A percentile compares a stretch with the other conserved stretches of the same genome.
phyloP scores from a whole-genome alignment of 257 asterid genomes.

The Paulownia fortunei region DNA sequence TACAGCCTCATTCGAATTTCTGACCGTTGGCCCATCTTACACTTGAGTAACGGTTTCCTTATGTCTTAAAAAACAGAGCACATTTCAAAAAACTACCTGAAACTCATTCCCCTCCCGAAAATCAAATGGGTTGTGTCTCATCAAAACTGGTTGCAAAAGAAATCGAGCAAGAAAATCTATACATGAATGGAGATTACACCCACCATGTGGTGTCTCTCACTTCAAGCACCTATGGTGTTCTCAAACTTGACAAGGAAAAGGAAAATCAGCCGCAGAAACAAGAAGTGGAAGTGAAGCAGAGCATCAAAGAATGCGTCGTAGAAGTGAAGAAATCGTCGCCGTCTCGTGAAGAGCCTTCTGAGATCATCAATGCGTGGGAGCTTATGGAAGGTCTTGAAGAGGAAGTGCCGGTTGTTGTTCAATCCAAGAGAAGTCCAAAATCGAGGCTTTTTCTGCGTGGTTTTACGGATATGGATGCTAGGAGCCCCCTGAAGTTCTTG shows the following conservation, averaged over 20 bases:
- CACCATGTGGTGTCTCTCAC: conserved; percentile 89
- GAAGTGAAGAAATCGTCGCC: conserved; percentile 55
- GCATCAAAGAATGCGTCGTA: conserved; percentile 26
- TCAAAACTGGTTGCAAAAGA: conserved; percentile 59
- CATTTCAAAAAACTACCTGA: conserved; percentile 28
- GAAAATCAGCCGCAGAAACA: not conserved
- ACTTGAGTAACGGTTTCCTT: conserved; percentile 56
- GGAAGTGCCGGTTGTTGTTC: conserved; percentile 40
- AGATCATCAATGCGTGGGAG: conserved; percentile 91
- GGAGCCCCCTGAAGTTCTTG: conserved; percentile 78
- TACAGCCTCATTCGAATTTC: conserved; percentile 47
- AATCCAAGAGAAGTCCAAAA: conserved; percentile 63
- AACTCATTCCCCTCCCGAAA: conserved; percentile 4
- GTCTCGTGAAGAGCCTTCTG: conserved; percentile 56
- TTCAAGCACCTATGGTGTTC: conserved; percentile 83
- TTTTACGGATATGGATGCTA: conserved; percentile 48
- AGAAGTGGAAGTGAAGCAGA: conserved; percentile 23
- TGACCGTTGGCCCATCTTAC: conserved; percentile 73
- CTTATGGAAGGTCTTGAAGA: conserved; percentile 95
- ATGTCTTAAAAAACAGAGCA: conserved; percentile 32
- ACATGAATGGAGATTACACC: conserved; percentile 37
- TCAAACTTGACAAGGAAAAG: conserved; percentile 61
- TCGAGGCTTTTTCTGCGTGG: conserved; percentile 50
- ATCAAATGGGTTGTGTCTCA: conserved; percentile 86
- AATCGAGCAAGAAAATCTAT: conserved; percentile 41